Conservation (phyloP, 345 rosid genomes). For the Pistacia vera region DNA sequence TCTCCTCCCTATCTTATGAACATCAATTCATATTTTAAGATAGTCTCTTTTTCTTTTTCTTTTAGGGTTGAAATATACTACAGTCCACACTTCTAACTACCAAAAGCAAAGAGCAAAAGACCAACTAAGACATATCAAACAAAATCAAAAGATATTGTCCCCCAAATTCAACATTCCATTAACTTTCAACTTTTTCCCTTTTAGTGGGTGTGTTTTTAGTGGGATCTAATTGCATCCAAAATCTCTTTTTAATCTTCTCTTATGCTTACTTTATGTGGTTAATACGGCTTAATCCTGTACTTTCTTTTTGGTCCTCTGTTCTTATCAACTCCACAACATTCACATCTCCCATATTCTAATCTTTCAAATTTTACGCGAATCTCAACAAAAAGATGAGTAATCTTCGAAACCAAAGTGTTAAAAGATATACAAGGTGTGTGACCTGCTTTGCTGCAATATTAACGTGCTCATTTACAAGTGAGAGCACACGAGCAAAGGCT, state of each 20-base stretch:
- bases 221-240: constrained; percentile 41
- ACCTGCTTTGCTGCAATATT: neutral
- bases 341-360: neutral
- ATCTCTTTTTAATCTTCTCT: constrained; percentile 30
- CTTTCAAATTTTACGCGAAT: neutral
- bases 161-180: constrained; percentile 43
- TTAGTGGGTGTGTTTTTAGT: constrained; percentile 23
- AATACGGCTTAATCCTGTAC: constrained; percentile 24
- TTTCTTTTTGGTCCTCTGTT: constrained; percentile 18
- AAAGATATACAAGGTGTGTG: neutral
- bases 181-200: constrained; percentile 21
- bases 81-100: constrained; percentile 24
- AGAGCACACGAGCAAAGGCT: neutral
- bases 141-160: constrained; percentile 43
- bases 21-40: constrained; percentile 16
- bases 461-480: neutral
- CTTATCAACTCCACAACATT: neutral
- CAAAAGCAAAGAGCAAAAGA: constrained; percentile 34
- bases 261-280: constrained; percentile 23
- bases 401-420: neutral
- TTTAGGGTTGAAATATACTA: constrained; percentile 34
- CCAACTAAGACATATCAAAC: constrained; percentile 38
- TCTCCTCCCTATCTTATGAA: neutral
- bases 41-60: constrained; percentile 16
- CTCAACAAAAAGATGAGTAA: neutral